These are phyloP conservation scores for Tilletia indica DNA, from an alignment of 1,284 basidiomycete species.

Conservation along the genomic window DNA sequence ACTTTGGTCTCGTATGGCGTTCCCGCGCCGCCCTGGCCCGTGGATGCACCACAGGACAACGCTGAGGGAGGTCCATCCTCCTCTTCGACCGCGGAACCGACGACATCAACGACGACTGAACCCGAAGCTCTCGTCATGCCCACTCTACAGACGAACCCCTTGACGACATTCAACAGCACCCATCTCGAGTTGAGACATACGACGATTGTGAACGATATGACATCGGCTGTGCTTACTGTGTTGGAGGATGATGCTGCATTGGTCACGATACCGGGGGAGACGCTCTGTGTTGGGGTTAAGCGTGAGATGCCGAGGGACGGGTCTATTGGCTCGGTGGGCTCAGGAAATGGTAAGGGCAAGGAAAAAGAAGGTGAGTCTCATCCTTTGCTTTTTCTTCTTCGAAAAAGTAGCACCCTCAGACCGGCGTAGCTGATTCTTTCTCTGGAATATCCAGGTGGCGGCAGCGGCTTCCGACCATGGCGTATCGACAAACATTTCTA, in stretches of 20 bases:
- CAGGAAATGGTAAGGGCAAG: background rate
- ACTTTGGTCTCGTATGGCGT: slow-evolving; percentile 1
- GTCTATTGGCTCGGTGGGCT: no score
- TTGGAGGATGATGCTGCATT: slow-evolving; percentile 8
- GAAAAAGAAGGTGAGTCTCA: background rate
- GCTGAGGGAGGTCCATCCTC: background rate
- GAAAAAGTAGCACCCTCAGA: background rate
- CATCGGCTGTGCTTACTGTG: background rate
- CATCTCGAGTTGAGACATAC: slow-evolving; percentile 8
- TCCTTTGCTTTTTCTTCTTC: background rate
- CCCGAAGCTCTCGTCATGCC: background rate
- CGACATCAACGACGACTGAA: no score
- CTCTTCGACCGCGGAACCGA: no score
- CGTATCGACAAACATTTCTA: background rate
- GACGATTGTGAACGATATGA: background rate
- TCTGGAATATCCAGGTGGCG: no score
- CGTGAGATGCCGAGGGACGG: background rate
- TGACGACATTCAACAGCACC: slow-evolving; percentile 10
- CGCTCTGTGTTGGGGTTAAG: slow-evolving; percentile 10
- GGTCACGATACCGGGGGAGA: background rate
- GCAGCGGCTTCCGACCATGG: background rate
- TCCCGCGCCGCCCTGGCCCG: background rate
- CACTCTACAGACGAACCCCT: background rate
- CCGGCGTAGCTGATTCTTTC: no score
- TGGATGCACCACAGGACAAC: background rate